Base-by-base conservation (phyloP, 176 grass and related monocot genomes). In the Zoysia japonica region DNA sequence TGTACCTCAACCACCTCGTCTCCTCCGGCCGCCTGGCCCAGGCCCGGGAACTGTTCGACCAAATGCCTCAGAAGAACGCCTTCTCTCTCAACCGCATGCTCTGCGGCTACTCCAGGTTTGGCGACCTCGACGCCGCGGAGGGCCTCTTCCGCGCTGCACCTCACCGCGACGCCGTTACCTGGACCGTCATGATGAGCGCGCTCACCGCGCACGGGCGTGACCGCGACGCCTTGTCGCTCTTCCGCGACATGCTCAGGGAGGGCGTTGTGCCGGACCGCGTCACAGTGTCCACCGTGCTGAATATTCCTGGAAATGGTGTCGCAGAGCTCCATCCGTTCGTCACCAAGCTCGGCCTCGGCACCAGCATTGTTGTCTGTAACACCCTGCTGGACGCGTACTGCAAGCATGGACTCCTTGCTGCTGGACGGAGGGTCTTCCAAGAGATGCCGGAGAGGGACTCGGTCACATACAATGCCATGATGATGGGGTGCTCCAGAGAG, bases 371-470 rank as follows among this genome's bases (percentile, higher is more conserved):
- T 45, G 80, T 94, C 51, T 92, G 71, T 48, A 97, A 97, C 80
- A 94, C 89, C 3, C 61, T 94, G 78, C 78, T 97, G 8, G 89
- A 94, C 50, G 84, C 94, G 2, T 97, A 97, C 79, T 97, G 91
- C 83, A 97, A 97, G 87, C 90, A 90, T 11, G 83, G 91, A 1
- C 51, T 87, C 70, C 48, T 81, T 42, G 61, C 53, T 65, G 70
- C 70, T 10, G 89, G 49, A 6, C 3, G 55, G 67, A 84, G 46
- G 78, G 77, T 87, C 37, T 94, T 97, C 64, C 77, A 71, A 15
- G 80, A 88, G 83, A 92, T 91, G 89, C 73, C 37, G 28, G 69
- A 83, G 67, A 94, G 83, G 88, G 91, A 97, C 72, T 75, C 83
- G 0, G 74, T 97, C 74, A 92, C 94, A 19, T 94, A 74, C 71